phyloP scores from a whole-genome alignment of 2,329 filamentous ascomycete species.

The Ophiostoma ulmi region DNA sequence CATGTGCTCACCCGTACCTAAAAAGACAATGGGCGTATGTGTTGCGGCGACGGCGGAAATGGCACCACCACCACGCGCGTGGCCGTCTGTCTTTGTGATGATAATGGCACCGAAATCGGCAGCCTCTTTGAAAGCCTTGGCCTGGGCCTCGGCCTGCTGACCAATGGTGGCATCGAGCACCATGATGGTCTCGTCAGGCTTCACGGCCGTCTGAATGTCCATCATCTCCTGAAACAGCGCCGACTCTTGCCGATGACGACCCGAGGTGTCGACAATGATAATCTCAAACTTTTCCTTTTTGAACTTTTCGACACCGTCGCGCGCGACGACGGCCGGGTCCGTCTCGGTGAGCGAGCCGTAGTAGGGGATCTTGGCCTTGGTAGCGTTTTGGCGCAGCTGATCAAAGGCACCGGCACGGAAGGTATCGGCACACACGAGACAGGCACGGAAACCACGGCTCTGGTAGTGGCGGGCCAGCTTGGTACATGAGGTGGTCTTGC shows the following conservation, averaged over 20 bases:
- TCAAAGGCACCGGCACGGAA: slow-evolving; percentile 98
- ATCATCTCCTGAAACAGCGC: slow-evolving; percentile 97
- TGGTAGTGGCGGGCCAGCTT: slow-evolving; percentile 95
- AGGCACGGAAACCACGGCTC: slow-evolving; percentile 84
- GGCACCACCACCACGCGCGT: slow-evolving; percentile 90
- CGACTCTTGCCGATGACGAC: slow-evolving; percentile 88
- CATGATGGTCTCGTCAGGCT: slow-evolving; percentile 96
- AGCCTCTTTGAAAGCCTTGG: slow-evolving; percentile 93
- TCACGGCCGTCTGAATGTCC: slow-evolving; percentile 86
- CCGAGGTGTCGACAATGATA: slow-evolving; percentile 97
- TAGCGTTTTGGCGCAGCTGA: slow-evolving; percentile 97
- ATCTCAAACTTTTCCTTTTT: slow-evolving; percentile 98
- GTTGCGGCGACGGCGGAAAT: slow-evolving; percentile 97
- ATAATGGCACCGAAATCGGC: slow-evolving; percentile 98
- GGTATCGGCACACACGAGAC: slow-evolving; percentile 93
- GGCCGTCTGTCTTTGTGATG: slow-evolving; percentile 97
- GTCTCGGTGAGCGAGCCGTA: slow-evolving; percentile 95
- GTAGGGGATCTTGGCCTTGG: slow-evolving; percentile 98
- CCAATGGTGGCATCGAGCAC: slow-evolving; percentile 95
- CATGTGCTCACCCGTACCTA: slow-evolving; percentile 96
- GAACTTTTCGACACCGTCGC: slow-evolving; percentile 97
- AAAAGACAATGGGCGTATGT: slow-evolving; percentile 93
- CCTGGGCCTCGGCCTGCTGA: slow-evolving; percentile 90
- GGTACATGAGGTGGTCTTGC: slow-evolving; percentile 97
- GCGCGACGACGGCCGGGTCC: slow-evolving; percentile 85